Evolutionary conservation across 2,329 filamentous ascomycete genomes (phyloP).

Genomic region (Diaporthe destruens): DNA sequence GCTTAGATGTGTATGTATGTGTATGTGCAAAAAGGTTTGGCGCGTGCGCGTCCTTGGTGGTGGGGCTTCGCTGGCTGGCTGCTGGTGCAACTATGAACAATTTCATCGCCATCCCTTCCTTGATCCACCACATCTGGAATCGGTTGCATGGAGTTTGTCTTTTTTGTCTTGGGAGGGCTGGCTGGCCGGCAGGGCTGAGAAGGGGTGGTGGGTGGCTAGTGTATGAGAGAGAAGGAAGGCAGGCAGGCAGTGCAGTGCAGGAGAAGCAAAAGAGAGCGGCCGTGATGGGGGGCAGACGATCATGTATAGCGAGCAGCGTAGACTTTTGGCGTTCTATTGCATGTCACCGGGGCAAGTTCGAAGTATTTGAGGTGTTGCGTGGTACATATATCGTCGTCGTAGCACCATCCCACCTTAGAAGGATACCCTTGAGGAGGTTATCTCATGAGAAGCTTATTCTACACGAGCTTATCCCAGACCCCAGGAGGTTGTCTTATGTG

Average conservation of each 20-base stretch:
- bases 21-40: conserved; percentile 37
- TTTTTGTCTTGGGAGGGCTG: conserved; percentile 33
- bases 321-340: conserved; percentile 9
- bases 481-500: no score
- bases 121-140: conserved; percentile 20
- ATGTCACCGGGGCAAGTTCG: background rate
- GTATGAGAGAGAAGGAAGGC: background rate
- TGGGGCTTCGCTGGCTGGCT: background rate
- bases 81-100: conserved; percentile 3
- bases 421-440: no score
- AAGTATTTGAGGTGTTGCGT: no score
- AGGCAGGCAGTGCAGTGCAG: background rate
- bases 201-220: background rate
- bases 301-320: conserved; percentile 18
- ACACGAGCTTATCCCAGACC: background rate
- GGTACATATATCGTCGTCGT: no score
- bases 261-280: background rate
- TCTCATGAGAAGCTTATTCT: no score
- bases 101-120: background rate
- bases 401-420: no score
- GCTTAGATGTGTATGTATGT: conserved; percentile 38
- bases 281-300: background rate
- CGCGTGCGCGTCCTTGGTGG: conserved; percentile 23
- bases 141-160: conserved; percentile 41
- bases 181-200: no score